Evolutionary conservation across 2,329 filamentous ascomycete species (phyloP), one percentile per base, ranked within the genome.

Genomic region (Fusarium sp.): DNA sequence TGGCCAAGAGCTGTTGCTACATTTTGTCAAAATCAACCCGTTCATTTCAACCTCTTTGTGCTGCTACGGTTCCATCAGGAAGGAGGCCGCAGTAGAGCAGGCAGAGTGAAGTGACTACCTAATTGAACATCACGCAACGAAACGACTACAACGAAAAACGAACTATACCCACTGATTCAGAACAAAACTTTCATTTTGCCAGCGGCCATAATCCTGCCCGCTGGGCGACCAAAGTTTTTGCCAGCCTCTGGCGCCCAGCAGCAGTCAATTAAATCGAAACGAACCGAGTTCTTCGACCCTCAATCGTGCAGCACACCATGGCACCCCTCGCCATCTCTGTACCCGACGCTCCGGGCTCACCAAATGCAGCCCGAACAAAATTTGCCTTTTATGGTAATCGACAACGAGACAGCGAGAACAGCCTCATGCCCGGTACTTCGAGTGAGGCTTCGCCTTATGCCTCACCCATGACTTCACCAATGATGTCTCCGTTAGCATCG

Each of bases 181-280:
- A 61, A n/a, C 18, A 63, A 37, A 65, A 30, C 27, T 37, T 32
- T 29, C 34, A 58, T 69, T 58, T 57, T 70, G 57, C 25, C 42
- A 59, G 29, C 27, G 55, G 32, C 29, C 22, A 20, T 53, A 41
- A 37, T 37, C 52, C 59, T 62, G 60, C 62, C 68, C 63, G 57
- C 68, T 70, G 72, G 68, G 72, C 72, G 71, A 63, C 72, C 62
- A 74, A 70, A 67, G 65, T 57, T 67, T 63, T 65, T 60, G 64
- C 57, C 56, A 65, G 54, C 59, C 61, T 67, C 57, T 69, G 67
- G 65, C 60, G 72, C 72, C 67, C 60, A 70, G 71, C 66, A 74
- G 69, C 58, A 74, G 64, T 62, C 34, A 37, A 37, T 37, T 11
- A 37, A 61, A 61, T 41, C 41, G 51, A 27, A 53, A 42, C 34